Percentiles rank a stretch among this genome's conserved stretches.
Evolutionary conservation across 2,329 filamentous ascomycete species (phyloP).

Genomic region (Xylaria sp.): DNA sequence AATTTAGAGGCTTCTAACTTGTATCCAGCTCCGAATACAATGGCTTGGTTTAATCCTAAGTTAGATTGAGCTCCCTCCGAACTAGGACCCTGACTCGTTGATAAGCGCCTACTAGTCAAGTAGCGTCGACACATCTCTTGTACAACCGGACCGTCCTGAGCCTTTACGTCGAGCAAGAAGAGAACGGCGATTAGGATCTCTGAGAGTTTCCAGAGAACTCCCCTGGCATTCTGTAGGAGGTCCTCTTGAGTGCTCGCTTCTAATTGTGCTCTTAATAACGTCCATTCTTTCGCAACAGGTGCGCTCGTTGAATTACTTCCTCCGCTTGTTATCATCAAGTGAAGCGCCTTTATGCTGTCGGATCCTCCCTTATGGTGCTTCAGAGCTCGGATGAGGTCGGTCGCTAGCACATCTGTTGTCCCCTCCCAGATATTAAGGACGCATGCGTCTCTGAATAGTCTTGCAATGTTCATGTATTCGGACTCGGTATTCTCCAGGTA

Average conservation of each 20-base stretch:
- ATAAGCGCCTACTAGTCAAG: constrained; percentile 48
- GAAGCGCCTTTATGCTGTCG: constrained; percentile 56
- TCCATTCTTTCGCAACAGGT: constrained; percentile 54
- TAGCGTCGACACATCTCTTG: constrained; percentile 56
- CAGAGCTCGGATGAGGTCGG: constrained; percentile 60
- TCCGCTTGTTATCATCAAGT: constrained; percentile 53
- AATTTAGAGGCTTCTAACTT: constrained; percentile 7
- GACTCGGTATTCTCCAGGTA: constrained; percentile 59
- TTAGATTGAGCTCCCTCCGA: constrained; percentile 3
- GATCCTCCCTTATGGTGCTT: constrained; percentile 57
- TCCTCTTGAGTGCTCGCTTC: constrained; percentile 51
- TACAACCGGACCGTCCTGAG: constrained; percentile 52
- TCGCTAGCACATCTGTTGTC: constrained; percentile 72
- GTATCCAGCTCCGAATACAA: constrained; percentile 31
- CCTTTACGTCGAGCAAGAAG: constrained; percentile 55
- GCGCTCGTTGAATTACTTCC: constrained; percentile 7
- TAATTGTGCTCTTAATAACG: constrained; percentile 52
- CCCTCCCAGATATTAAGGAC: constrained; percentile 44
- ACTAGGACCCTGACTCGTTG: not conserved
- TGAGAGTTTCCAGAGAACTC: constrained; percentile 57
- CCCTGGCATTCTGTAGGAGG: constrained; percentile 60
- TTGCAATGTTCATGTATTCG: constrained; percentile 65
- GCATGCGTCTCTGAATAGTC: constrained; percentile 63
- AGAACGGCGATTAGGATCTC: constrained; percentile 59
- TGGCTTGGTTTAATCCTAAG: constrained; percentile 32